Evolutionary conservation across 176 grass and related monocot species (phyloP).

Genomic region (Bolboschoenus planiculmis): DNA sequence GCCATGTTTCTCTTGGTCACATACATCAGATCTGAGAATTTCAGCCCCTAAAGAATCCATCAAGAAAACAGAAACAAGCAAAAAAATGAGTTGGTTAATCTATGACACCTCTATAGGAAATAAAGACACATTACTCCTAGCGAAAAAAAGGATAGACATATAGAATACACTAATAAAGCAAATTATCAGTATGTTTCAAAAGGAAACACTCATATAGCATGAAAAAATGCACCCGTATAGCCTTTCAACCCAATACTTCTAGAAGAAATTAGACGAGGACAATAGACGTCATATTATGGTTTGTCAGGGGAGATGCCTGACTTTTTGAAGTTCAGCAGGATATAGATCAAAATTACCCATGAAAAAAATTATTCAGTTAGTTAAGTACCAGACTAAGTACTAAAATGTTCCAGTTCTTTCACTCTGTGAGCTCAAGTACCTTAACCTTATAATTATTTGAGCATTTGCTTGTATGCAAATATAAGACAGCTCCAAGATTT

Average conservation of each 20-base stretch:
- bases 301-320: neutral
- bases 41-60: slow-evolving; percentile 51
- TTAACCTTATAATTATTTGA: neutral
- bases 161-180: neutral
- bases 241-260: neutral
- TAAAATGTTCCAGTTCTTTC: neutral
- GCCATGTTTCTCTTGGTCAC: slow-evolving; percentile 89
- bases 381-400: neutral
- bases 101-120: neutral
- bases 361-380: neutral
- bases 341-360: neutral
- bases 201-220: neutral
- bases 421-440: neutral
- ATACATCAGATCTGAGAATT: slow-evolving; percentile 91
- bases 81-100: slow-evolving; percentile 19
- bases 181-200: neutral
- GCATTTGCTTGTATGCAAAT: neutral
- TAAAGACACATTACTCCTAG: too few species aligned
- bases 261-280: neutral
- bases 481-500: neutral
- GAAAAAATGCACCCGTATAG: neutral
- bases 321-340: neutral
- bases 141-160: neutral
- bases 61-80: slow-evolving; percentile 9
- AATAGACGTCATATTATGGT: neutral